These are phyloP conservation scores for Penicillium thymicola DNA, from an alignment of 2,329 filamentous ascomycete genomes.

Conservation along the genomic window DNA sequence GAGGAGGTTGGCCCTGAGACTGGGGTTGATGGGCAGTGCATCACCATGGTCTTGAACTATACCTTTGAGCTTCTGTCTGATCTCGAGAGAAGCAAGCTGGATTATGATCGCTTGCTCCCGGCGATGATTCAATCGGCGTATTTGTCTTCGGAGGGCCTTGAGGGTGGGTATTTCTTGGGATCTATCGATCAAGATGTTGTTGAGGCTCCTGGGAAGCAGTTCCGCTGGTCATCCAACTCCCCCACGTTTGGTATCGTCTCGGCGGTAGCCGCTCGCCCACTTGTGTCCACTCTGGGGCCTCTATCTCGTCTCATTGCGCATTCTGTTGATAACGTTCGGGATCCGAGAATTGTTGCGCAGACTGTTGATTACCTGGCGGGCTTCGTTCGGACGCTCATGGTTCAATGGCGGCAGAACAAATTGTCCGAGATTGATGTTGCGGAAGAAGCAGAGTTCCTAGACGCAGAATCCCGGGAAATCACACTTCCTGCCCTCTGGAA, in stretches of 20 bases:
- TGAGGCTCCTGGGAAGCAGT: slow-evolving; percentile 51
- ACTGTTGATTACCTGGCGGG: slow-evolving; percentile 60
- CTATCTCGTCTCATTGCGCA: slow-evolving; percentile 62
- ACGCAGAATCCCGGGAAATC: slow-evolving; percentile 60
- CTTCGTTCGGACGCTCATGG: slow-evolving; percentile 64
- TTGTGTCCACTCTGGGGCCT: slow-evolving; percentile 60
- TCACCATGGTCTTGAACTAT: slow-evolving; percentile 72
- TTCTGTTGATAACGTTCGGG: slow-evolving; percentile 55
- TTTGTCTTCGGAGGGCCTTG: slow-evolving; percentile 68
- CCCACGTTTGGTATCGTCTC: slow-evolving; percentile 57
- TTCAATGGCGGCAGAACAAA: slow-evolving; percentile 71
- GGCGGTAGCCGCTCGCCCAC: slow-evolving; percentile 54
- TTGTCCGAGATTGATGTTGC: slow-evolving; percentile 69
- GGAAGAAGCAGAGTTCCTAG: slow-evolving; percentile 62
- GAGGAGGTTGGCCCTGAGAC: slow-evolving; percentile 52
- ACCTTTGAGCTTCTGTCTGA: slow-evolving; percentile 70
- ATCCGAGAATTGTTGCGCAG: slow-evolving; percentile 43
- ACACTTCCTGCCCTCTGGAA: slow-evolving; percentile 73
- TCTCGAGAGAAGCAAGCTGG: slow-evolving; percentile 54
- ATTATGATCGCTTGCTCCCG: slow-evolving; percentile 69
- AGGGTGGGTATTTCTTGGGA: slow-evolving; percentile 71
- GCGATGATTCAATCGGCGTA: slow-evolving; percentile 65
- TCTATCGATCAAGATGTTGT: slow-evolving; percentile 66
- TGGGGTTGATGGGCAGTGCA: slow-evolving; percentile 50
- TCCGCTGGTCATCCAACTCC: slow-evolving; percentile 64